Conservation (phyloP, 2,329 filamentous ascomycete genomes). For the Aaosphaeria pasadenensis region DNA sequence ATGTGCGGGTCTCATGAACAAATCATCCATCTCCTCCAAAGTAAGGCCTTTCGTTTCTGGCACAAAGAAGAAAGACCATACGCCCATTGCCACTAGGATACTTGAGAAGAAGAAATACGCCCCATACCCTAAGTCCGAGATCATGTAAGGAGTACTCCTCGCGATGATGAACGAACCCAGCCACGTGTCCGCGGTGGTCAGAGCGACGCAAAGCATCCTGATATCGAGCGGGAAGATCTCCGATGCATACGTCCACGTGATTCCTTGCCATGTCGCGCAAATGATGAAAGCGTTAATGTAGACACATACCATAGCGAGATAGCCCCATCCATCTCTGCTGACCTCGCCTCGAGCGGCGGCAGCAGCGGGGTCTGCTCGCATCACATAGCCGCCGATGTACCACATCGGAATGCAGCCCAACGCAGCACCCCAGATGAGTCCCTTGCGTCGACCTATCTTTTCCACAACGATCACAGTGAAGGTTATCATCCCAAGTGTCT, state of each 20-base stretch:
- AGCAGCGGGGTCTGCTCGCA: conserved; percentile 20
- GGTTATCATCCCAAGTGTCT: conserved; percentile 62
- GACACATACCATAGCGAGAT: conserved; percentile 62
- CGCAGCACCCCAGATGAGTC: conserved; percentile 61
- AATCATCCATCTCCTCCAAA: conserved; percentile 41
- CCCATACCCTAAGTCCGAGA: conserved; percentile 64
- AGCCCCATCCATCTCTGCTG: conserved; percentile 47
- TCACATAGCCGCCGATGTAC: conserved; percentile 54
- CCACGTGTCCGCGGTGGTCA: conserved; percentile 20
- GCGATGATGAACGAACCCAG: conserved; percentile 65
- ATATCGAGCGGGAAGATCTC: conserved; percentile 71
- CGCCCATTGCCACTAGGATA: conserved; percentile 35
- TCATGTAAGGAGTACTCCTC: conserved; percentile 72
- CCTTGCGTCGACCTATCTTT: conserved; percentile 55
- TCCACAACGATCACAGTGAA: conserved; percentile 68
- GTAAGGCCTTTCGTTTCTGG: conserved; percentile 40
- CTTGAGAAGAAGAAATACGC: conserved; percentile 55
- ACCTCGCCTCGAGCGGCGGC: conserved; percentile 49
- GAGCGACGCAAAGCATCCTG: conserved; percentile 42
- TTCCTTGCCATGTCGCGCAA: conserved; percentile 61
- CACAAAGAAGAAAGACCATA: conserved; percentile 40
- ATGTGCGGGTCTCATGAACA: conserved; percentile 19
- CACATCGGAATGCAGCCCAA: conserved; percentile 60
- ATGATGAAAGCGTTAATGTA: conserved; percentile 63
- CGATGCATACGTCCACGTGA: conserved; percentile 67